Evolutionary conservation across 2,329 filamentous ascomycete genomes (phyloP).

Genomic region (Sphaerostilbella broomeana): DNA sequence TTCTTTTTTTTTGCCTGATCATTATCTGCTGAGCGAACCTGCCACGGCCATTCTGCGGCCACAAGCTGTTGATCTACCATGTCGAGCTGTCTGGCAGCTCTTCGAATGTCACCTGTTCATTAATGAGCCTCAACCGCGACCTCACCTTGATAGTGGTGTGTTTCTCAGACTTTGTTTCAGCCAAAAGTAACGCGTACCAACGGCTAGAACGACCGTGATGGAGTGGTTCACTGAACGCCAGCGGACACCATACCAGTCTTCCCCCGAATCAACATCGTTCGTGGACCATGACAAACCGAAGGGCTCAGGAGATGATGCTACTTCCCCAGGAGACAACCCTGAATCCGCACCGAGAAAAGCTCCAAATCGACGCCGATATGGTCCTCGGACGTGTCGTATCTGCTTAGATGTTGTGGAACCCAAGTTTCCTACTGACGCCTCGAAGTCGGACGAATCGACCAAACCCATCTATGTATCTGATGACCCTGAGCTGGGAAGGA

Average conservation of each 20-base stretch:
- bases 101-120: too few relatives aligned
- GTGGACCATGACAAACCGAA: background rate
- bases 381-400: slow-evolving; percentile 76
- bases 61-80: background rate
- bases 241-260: slow-evolving; percentile 4
- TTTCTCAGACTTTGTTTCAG: too few relatives aligned
- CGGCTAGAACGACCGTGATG: background rate
- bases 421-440: slow-evolving; percentile 34
- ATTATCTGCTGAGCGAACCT: too few relatives aligned
- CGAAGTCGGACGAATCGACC: slow-evolving; percentile 28
- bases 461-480: slow-evolving; percentile 60
- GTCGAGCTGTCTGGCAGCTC: background rate
- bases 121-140: too few relatives aligned
- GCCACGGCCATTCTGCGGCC: background rate
- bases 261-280: slow-evolving; percentile 3
- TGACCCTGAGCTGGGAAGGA: slow-evolving; percentile 64
- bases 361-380: slow-evolving; percentile 49
- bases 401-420: slow-evolving; percentile 66
- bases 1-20: slow-evolving; percentile 6
- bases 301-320: background rate
- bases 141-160: too few relatives aligned
- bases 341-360: too few relatives aligned
- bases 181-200: too few relatives aligned
- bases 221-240: slow-evolving; percentile 9
- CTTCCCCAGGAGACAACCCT: slow-evolving; percentile 1